phyloP scores from a whole-genome alignment of 805 yeast genomes.

The Hagleromyces aurorensis region DNA sequence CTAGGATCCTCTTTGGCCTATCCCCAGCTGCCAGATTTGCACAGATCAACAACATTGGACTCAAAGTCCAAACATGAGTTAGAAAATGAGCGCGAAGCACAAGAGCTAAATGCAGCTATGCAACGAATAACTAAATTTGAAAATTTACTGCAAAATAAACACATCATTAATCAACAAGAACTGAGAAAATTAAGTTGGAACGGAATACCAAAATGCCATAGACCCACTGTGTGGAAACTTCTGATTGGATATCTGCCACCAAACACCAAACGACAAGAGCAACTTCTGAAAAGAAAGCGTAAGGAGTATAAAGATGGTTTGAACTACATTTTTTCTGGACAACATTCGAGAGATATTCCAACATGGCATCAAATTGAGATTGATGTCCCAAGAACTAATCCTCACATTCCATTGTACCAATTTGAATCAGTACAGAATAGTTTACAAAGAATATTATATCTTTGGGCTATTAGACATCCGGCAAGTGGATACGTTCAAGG shows the following conservation, averaged over 20 bases:
- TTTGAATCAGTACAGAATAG: constrained; percentile 66
- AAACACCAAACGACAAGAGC: constrained; percentile 63
- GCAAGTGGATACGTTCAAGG: constrained; percentile 98
- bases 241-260: constrained; percentile 86
- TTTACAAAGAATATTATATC: constrained; percentile 69
- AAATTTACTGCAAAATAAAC: constrained; percentile 42
- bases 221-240: constrained; percentile 86
- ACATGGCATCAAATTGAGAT: constrained; percentile 95
- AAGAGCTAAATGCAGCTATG: constrained; percentile 49
- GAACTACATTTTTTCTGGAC: constrained; percentile 46
- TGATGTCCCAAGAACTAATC: constrained; percentile 92
- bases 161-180: constrained; percentile 58
- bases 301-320: constrained; percentile 78
- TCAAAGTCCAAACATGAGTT: constrained; percentile 19
- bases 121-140: constrained; percentile 63
- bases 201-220: constrained; percentile 75
- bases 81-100: constrained; percentile 26
- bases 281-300: constrained; percentile 69
- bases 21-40: constrained; percentile 27
- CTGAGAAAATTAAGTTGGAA: constrained; percentile 84
- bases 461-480: constrained; percentile 96
- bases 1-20: constrained; percentile 15
- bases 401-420: constrained; percentile 67
- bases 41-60: constrained; percentile 16
- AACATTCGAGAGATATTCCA: constrained; percentile 55